Evolutionary conservation across 2,329 filamentous ascomycete genomes (phyloP).

Genomic region (Alternaria solani): DNA sequence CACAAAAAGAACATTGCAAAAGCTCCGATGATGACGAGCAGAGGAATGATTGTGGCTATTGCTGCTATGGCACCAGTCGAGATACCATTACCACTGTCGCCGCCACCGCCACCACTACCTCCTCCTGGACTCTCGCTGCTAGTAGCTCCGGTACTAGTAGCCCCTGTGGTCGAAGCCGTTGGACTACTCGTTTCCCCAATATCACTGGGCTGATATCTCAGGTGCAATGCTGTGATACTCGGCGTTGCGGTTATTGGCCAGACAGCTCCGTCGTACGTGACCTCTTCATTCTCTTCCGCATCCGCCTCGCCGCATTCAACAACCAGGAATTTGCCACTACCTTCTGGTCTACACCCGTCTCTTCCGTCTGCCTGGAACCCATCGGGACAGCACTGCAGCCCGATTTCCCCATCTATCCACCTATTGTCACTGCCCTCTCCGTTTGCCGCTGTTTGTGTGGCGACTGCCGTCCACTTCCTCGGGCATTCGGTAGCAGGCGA

Average conservation of each 20-base stretch:
- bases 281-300: constrained; percentile 29
- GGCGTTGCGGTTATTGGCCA: constrained; percentile 24
- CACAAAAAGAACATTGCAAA: constrained; percentile 28
- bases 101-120: constrained; percentile 41
- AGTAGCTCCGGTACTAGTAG: neutral
- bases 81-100: constrained; percentile 54
- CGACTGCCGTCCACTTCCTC: constrained; percentile 27
- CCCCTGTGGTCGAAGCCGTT: neutral
- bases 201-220: constrained; percentile 27
- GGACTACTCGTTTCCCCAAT: constrained; percentile 4
- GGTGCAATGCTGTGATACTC: constrained; percentile 23
- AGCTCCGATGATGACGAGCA: constrained; percentile 70
- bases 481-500: constrained; percentile 37
- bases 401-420: constrained; percentile 31
- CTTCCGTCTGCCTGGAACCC: constrained; percentile 27
- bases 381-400: constrained; percentile 34
- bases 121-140: neutral
- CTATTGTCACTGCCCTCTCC: constrained; percentile 11
- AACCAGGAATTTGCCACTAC: constrained; percentile 19
- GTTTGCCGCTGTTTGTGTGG: constrained; percentile 25
- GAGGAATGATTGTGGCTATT: constrained; percentile 88
- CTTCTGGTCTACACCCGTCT: constrained; percentile 22
- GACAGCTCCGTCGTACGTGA: constrained; percentile 16
- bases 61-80: constrained; percentile 75
- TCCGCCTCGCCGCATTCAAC: constrained; percentile 33